These are phyloP conservation scores for Grosmannia serpens DNA, from an alignment of 2,329 filamentous ascomycete species.

Conservation along the genomic window DNA sequence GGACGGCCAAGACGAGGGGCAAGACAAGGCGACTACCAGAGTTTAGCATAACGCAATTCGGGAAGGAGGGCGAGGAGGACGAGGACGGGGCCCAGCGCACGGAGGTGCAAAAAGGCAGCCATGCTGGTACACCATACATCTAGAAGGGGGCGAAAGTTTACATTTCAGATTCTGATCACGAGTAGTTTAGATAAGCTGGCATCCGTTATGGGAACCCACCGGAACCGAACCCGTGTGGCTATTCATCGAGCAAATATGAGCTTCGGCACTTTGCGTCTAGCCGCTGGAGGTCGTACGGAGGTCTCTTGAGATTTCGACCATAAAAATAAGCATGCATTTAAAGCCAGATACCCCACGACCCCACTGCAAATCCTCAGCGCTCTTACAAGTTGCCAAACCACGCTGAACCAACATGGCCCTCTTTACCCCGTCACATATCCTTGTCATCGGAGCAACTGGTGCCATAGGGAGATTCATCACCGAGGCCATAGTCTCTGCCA, in stretches of 20 bases:
- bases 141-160: too few relatives aligned
- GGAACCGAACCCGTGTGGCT: too few relatives aligned
- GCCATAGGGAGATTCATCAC: slow-evolving; percentile 25
- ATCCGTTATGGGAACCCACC: too few relatives aligned
- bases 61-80: slow-evolving; percentile 29
- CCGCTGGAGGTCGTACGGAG: too few relatives aligned
- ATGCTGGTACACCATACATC: slow-evolving; percentile 14
- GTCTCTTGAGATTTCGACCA: too few relatives aligned
- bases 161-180: too few relatives aligned
- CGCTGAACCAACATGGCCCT: slow-evolving; percentile 4
- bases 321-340: too few relatives aligned
- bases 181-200: too few relatives aligned
- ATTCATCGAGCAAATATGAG: background rate
- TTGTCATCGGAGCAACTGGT: slow-evolving; percentile 25
- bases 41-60: slow-evolving; percentile 46
- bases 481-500: slow-evolving; percentile 19
- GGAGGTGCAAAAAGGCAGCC: slow-evolving; percentile 23
- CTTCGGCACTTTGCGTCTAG: background rate
- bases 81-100: slow-evolving; percentile 25
- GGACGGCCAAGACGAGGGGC: slow-evolving; percentile 25
- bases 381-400: background rate
- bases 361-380: background rate
- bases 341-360: background rate
- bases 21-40: slow-evolving; percentile 29
- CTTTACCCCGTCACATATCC: slow-evolving; percentile 9